These are phyloP conservation scores for Globisporangium takayamanum DNA, from an alignment of 352 stramenopile genomes.

Conservation along the genomic window DNA sequence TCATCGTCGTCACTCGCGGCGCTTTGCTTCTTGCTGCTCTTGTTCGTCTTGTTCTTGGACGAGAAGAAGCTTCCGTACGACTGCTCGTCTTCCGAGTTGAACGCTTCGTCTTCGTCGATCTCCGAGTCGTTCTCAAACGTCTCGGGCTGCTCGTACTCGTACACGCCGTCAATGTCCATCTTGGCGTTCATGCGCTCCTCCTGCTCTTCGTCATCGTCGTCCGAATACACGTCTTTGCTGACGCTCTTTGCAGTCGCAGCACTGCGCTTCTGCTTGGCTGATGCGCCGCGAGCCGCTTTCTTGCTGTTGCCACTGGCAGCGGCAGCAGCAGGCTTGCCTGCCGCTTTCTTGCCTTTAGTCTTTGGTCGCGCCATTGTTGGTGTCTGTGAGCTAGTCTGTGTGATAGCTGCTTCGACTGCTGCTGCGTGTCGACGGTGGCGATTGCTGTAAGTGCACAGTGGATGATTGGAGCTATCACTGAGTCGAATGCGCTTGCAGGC, in stretches of 20 bases:
- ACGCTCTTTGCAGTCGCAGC: slow-evolving; percentile 19
- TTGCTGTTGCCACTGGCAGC: slow-evolving; percentile 15
- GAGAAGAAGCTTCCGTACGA: slow-evolving; percentile 85
- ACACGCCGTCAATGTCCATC: slow-evolving; percentile 75
- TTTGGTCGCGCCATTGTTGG: slow-evolving; percentile 19
- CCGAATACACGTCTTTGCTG: slow-evolving; percentile 66
- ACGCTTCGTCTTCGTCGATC: slow-evolving; percentile 91
- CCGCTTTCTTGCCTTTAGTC: slow-evolving; percentile 16
- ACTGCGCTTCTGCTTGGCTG: slow-evolving; percentile 8
- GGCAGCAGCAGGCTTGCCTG: background rate
- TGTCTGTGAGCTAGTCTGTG: background rate
- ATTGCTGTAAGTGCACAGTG: background rate
- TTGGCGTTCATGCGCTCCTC: slow-evolving; percentile 53
- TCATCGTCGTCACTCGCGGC: slow-evolving; percentile 16
- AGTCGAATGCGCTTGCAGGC: background rate
- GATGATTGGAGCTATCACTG: background rate
- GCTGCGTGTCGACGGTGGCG: background rate
- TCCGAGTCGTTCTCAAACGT: slow-evolving; percentile 88
- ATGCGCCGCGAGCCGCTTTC: slow-evolving; percentile 15
- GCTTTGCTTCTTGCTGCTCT: slow-evolving; percentile 13
- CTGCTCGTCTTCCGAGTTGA: slow-evolving; percentile 92
- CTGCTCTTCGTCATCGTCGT: slow-evolving; percentile 70
- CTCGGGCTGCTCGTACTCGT: slow-evolving; percentile 75
- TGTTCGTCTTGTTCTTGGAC: slow-evolving; percentile 14
- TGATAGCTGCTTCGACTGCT: background rate